A percentile compares a stretch with the other conserved stretches of the same genome.
These are phyloP conservation scores for Rhynchospora breviuscula DNA, from an alignment of 176 grass and related monocot genomes.

Conservation along the genomic window DNA sequence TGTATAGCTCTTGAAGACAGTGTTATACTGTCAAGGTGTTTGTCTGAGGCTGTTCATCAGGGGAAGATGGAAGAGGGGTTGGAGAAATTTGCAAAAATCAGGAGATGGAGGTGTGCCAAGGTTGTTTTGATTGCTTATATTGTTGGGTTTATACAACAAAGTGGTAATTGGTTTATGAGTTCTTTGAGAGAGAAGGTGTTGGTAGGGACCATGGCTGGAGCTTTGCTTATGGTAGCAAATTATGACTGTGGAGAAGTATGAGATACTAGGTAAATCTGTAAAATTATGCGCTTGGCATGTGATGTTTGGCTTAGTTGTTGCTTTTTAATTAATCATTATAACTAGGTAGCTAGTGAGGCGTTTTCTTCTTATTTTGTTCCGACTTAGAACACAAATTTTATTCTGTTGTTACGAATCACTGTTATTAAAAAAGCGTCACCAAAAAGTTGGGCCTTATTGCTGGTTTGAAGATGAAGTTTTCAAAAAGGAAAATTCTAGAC, in stretches of 20 bases:
- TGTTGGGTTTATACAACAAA: slow-evolving; percentile 50
- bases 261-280: not conserved
- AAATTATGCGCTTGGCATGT: not conserved
- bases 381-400: no score
- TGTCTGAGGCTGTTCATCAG: slow-evolving; percentile 31
- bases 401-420: no score
- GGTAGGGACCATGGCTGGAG: slow-evolving; percentile 7
- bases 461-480: no score
- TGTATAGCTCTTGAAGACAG: slow-evolving; percentile 73
- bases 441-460: no score
- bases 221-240: slow-evolving; percentile 14
- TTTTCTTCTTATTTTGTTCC: no score
- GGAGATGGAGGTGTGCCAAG: slow-evolving; percentile 52
- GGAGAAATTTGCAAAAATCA: slow-evolving; percentile 30
- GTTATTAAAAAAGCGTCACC: no score
- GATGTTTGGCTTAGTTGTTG: not conserved
- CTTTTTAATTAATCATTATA: no score
- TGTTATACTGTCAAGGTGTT: slow-evolving; percentile 43
- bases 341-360: no score
- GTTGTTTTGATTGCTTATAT: slow-evolving; percentile 28
- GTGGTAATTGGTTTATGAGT: slow-evolving; percentile 9
- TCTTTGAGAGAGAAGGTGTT: slow-evolving; percentile 45
- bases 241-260: slow-evolving; percentile 42
- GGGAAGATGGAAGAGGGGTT: slow-evolving; percentile 32
- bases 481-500: no score